Evolutionary conservation across 805 yeast species (phyloP).

Genomic region (Zygosaccharomyces siamensis): DNA sequence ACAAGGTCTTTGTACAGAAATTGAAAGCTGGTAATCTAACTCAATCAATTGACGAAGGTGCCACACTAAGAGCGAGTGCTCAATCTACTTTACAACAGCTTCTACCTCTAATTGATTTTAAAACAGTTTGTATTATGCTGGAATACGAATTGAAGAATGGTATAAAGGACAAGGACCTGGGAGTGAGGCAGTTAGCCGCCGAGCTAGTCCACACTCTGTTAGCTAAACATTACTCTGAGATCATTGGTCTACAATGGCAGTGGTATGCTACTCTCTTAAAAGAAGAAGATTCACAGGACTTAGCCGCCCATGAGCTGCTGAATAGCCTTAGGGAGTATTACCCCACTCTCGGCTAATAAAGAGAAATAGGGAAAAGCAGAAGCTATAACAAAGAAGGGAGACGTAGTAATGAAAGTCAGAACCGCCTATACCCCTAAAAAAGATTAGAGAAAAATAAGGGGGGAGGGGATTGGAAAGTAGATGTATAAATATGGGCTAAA

Average conservation of each 20-base stretch:
- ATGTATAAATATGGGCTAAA: neutral
- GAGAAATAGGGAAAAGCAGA: neutral
- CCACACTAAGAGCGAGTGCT: constrained; percentile 15
- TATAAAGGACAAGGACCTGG: constrained; percentile 14
- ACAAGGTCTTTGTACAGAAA: constrained; percentile 25
- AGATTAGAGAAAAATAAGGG: neutral
- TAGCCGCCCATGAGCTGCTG: neutral
- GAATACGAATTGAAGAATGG: constrained; percentile 7
- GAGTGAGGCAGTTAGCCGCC: constrained; percentile 9
- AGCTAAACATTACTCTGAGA: constrained; percentile 5
- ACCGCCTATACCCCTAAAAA: neutral
- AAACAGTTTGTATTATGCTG: neutral
- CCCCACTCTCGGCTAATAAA: neutral
- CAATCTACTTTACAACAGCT: constrained; percentile 16
- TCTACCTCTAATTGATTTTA: constrained; percentile 3
- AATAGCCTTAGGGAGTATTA: neutral
- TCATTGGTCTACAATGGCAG: constrained; percentile 13
- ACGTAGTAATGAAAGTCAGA: neutral
- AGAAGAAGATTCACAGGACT: neutral
- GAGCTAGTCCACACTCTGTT: constrained; percentile 5
- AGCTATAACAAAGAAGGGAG: neutral
- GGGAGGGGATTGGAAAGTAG: neutral
- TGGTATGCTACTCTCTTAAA: constrained; percentile 12
- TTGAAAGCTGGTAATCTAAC: constrained; percentile 34
- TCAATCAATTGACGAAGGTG: constrained; percentile 30